Evolutionary conservation across 169 alveolate genomes (phyloP), one percentile per base, ranked within the genome.

Genomic region (Condylostoma magnum): DNA sequence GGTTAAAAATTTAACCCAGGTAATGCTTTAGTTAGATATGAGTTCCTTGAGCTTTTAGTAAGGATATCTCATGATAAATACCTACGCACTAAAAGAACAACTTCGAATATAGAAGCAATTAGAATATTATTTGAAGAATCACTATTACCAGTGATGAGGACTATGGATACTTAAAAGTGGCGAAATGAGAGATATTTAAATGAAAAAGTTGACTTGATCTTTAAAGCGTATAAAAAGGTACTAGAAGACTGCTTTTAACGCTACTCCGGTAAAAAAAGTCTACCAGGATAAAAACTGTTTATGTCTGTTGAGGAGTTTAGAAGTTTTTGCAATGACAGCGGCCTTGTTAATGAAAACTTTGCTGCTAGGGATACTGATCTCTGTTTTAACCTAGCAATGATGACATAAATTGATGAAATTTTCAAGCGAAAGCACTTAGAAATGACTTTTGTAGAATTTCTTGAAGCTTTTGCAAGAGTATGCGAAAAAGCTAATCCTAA

Each of bases 381-480:
- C 1, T 83, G 77, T 43, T 84, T 50, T 53, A 77, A 77, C 60
- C 50, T 70, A 15, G 57, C 91, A 3, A 84, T 88, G 94, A 76
- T 73, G 77, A 77, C 89, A 0, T 37, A 85, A 58, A 84, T 77
- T 4, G 73, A 88, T 66, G 94, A 88, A 52, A 48, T 85, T 6
- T 38, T 71, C 27, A 27, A 43, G 3, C 86, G 83, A 43, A 63
- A 80, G 22, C 84, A 72, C 56, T 33, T 83, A 3, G 54, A 83
- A 50, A 85, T 85, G 80, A 18, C 20, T 25, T 84, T 71, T 54
- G 51, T 78, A 15, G 94, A 88, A 55, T 88, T 88, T 48, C 37
- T 88, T 0, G 94, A 88, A 50, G 89, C 90, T 5, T 46, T 87
- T 1, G 87, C 82, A 10, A 76, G 94, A 58, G 77, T 76, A 5